A percentile compares a stretch with the other conserved stretches of the same genome.
phyloP scores from a whole-genome alignment of 345 rosid genomes.

The Mercurialis annua region DNA sequence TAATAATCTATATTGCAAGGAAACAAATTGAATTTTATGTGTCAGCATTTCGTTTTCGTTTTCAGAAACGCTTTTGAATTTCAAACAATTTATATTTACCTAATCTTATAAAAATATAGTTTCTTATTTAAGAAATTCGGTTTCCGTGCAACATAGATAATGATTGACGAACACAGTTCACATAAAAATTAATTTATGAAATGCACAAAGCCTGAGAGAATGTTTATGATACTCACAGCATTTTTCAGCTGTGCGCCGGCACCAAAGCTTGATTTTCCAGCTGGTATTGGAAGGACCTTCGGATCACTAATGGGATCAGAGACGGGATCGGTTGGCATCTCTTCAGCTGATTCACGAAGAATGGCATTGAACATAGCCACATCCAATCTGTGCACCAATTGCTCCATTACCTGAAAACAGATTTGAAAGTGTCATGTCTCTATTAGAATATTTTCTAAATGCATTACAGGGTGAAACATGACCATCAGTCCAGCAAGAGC shows the following conservation, averaged over 20 bases:
- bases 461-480: slow-evolving; percentile 9
- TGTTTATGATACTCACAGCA: slow-evolving; percentile 50
- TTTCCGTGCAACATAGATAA: too few relatives aligned
- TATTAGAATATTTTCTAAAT: background rate
- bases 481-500: background rate
- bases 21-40: too few relatives aligned
- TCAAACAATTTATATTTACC: too few relatives aligned
- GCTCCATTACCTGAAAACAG: slow-evolving; percentile 74
- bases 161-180: background rate
- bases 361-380: slow-evolving; percentile 98
- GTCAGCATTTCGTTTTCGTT: too few relatives aligned
- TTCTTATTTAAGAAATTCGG: too few relatives aligned
- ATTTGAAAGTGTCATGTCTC: slow-evolving; percentile 13
- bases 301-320: slow-evolving; percentile 90
- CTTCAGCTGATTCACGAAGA: slow-evolving; percentile 90
- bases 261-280: slow-evolving; percentile 83
- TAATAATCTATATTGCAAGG: too few relatives aligned
- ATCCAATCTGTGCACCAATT: slow-evolving; percentile 78
- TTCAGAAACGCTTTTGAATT: too few relatives aligned
- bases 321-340: slow-evolving; percentile 96
- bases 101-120: too few relatives aligned
- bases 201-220: background rate
- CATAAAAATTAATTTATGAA: background rate
- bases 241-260: slow-evolving; percentile 90
- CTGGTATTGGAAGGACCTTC: slow-evolving; percentile 86